Evolutionary conservation across 192 early-diverging fungal genomes (phyloP).

Genomic region (Cetraspora pellucida): DNA sequence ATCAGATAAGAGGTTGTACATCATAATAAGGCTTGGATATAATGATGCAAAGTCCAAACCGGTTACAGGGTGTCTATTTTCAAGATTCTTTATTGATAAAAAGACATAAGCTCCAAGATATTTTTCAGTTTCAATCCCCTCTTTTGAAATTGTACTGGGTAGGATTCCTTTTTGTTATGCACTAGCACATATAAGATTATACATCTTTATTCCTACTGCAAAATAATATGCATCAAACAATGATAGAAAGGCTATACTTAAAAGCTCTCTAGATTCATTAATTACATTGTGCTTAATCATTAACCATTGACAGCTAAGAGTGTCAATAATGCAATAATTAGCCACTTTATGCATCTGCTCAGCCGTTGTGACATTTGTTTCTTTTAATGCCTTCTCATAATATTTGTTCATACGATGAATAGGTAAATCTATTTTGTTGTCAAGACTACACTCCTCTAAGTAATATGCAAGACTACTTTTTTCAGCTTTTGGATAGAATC

Average conservation of each 20-base stretch:
- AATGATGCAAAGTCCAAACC: constrained; percentile 17
- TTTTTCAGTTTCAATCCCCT: neutral
- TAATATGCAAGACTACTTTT: too few relatives aligned
- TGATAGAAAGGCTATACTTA: neutral
- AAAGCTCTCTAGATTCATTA: constrained; percentile 15
- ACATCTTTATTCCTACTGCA: constrained; percentile 6
- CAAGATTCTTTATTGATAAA: neutral
- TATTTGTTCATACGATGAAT: neutral
- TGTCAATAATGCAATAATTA: constrained; percentile 23
- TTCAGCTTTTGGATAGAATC: too few relatives aligned
- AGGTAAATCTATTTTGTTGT: neutral
- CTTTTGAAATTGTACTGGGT: neutral
- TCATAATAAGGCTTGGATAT: constrained; percentile 21
- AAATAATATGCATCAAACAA: constrained; percentile 21
- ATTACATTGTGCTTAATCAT: constrained; percentile 32
- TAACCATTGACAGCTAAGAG: constrained; percentile 2
- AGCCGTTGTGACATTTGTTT: neutral
- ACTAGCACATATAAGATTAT: constrained; percentile 24
- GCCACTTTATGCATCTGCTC: constrained; percentile 15
- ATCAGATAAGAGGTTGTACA: constrained; percentile 6
- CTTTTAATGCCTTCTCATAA: neutral
- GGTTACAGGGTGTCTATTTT: constrained; percentile 10
- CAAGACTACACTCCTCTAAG: neutral
- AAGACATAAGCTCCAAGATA: constrained; percentile 6
- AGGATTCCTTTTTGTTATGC: neutral